Evolutionary conservation across 139 green algal species (phyloP).

Genomic region (Chlamydomonas urium): DNA sequence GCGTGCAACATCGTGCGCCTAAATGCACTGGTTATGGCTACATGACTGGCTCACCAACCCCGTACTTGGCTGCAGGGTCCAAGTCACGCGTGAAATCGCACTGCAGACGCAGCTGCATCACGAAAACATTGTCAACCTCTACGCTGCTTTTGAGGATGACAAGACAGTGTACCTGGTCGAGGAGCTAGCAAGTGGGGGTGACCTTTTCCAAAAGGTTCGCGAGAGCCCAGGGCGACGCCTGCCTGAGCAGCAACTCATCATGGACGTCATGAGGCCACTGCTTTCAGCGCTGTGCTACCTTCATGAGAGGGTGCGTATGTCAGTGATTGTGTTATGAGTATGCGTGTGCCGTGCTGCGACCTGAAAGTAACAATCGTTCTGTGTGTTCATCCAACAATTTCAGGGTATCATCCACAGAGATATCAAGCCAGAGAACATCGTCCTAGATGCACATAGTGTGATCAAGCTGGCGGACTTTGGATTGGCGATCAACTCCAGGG

Average conservation of each 20-base stretch:
- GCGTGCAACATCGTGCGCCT: too few species aligned
- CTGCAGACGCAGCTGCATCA: too few species aligned
- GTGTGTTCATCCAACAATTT: too few species aligned
- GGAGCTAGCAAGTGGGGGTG: background rate
- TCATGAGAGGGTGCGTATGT: too few species aligned
- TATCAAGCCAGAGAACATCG: slow-evolving; percentile 72
- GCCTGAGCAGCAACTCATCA: background rate
- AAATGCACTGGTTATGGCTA: too few species aligned
- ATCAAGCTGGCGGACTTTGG: slow-evolving; percentile 81
- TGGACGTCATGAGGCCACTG: background rate
- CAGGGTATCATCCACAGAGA: slow-evolving; percentile 39
- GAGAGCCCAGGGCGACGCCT: background rate
- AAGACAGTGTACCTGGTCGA: background rate
- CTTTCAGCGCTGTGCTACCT: background rate
- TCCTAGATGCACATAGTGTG: slow-evolving; percentile 42
- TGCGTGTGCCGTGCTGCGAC: too few species aligned
- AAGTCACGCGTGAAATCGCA: too few species aligned
- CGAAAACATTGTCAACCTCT: background rate
- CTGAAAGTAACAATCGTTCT: too few species aligned
- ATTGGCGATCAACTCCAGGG: slow-evolving; percentile 53
- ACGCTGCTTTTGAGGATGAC: background rate
- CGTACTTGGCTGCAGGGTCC: too few species aligned
- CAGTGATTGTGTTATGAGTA: too few species aligned
- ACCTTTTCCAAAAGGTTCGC: background rate
- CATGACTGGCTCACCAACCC: too few species aligned